Percentiles rank a stretch among this genome's conserved stretches.
phyloP scores from a whole-genome alignment of 148 eudicot genomes.

The Amaranthus cruentus region DNA sequence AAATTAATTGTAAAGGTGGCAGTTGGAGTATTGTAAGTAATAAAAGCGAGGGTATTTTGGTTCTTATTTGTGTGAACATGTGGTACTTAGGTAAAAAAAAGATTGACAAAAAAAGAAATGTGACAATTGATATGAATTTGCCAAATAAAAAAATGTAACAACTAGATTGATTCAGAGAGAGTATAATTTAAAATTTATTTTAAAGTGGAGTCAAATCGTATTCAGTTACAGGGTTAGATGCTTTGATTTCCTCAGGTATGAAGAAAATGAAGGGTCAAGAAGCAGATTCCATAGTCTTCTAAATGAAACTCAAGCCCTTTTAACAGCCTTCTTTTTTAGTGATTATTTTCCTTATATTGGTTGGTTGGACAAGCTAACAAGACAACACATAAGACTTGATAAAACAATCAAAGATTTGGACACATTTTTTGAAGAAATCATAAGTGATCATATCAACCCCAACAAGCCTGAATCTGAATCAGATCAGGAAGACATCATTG shows the following conservation, averaged over 20 bases:
- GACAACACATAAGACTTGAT: slow-evolving; percentile 14
- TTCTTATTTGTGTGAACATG: too few relatives aligned
- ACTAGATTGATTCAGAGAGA: too few relatives aligned
- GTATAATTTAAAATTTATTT: too few relatives aligned
- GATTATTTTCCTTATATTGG: slow-evolving; percentile 22
- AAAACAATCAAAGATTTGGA: slow-evolving; percentile 16
- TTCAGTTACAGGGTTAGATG: too few relatives aligned
- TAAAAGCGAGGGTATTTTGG: too few relatives aligned
- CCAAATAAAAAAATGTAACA: too few relatives aligned
- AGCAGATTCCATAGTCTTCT: slow-evolving; percentile 19
- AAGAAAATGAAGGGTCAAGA: slow-evolving; percentile 2
- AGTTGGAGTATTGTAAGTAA: too few relatives aligned
- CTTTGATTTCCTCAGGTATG: slow-evolving; percentile 4
- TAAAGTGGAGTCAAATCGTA: too few relatives aligned
- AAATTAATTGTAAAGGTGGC: too few relatives aligned
- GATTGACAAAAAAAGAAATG: too few relatives aligned
- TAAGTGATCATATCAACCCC: slow-evolving; percentile 22
- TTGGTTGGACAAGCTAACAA: slow-evolving; percentile 24
- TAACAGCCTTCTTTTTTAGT: background rate
- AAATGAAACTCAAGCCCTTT: slow-evolving; percentile 19
- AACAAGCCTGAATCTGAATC: slow-evolving; percentile 1
- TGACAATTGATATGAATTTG: too few relatives aligned
- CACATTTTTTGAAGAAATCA: slow-evolving; percentile 20
- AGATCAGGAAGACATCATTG: slow-evolving; percentile 22
- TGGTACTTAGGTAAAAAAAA: too few relatives aligned